A percentile compares a stretch with the other conserved stretches of the same genome.
These are phyloP conservation scores for Lentinula boryana DNA, from an alignment of 768 basidiomycete genomes.

Conservation along the genomic window DNA sequence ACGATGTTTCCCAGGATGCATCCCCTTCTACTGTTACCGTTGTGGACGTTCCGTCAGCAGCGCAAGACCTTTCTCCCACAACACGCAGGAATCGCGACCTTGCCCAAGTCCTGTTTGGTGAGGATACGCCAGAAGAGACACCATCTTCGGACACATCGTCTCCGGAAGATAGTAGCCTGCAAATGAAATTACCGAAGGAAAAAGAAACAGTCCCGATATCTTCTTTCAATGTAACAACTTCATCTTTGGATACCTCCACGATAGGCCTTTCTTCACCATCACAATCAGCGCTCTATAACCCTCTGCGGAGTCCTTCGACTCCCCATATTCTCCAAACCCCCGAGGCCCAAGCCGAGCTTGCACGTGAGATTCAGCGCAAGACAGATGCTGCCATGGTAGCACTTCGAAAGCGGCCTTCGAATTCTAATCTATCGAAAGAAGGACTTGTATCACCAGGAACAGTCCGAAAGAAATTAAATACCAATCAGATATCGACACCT, in stretches of 20 bases:
- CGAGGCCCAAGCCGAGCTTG: slow-evolving; percentile 50
- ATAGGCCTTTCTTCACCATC: slow-evolving; percentile 11
- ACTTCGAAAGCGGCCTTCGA: slow-evolving; percentile 46
- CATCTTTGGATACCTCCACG: background rate
- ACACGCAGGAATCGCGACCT: slow-evolving; percentile 67
- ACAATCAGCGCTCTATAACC: slow-evolving; percentile 24
- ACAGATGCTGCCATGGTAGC: slow-evolving; percentile 61
- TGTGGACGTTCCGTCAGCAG: slow-evolving; percentile 16
- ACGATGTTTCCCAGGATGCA: slow-evolving; percentile 15
- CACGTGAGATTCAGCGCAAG: slow-evolving; percentile 61
- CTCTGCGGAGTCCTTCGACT: slow-evolving; percentile 35
- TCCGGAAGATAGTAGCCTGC: slow-evolving; percentile 20
- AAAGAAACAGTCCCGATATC: background rate
- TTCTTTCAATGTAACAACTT: background rate
- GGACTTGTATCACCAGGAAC: slow-evolving; percentile 35
- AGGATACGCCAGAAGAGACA: background rate
- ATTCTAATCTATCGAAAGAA: slow-evolving; percentile 30
- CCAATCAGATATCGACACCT: slow-evolving; percentile 62
- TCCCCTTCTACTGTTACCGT: slow-evolving; percentile 10
- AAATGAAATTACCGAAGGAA: slow-evolving; percentile 7
- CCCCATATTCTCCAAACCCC: slow-evolving; percentile 36
- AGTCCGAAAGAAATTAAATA: slow-evolving; percentile 50
- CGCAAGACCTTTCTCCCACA: slow-evolving; percentile 37
- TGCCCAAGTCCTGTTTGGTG: slow-evolving; percentile 71
- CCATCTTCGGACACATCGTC: slow-evolving; percentile 8